phyloP scores from a whole-genome alignment of 139 green algal genomes.

The Volvox africanus region DNA sequence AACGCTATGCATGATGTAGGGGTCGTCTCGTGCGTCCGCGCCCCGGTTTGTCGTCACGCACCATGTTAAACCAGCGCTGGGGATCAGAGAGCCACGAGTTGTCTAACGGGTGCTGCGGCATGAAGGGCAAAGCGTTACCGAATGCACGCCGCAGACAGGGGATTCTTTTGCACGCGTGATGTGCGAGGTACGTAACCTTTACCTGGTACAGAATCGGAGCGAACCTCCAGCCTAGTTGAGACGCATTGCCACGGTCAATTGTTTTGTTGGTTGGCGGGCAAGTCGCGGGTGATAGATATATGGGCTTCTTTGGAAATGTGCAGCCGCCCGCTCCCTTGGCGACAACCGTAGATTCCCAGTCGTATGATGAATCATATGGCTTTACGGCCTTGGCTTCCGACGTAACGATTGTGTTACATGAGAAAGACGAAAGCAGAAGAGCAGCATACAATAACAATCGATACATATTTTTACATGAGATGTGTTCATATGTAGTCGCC shows the following conservation, averaged over 20 bases:
- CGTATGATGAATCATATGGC: background rate
- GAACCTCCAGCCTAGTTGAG: background rate
- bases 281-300: background rate
- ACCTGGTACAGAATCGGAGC: conserved; percentile 33
- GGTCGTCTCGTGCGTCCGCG: background rate
- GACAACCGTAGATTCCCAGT: conserved; percentile 4
- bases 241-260: background rate
- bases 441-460: too few species aligned
- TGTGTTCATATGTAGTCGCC: too few species aligned
- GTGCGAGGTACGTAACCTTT: background rate
- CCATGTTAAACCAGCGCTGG: background rate
- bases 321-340: background rate
- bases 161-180: background rate
- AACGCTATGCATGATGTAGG: background rate
- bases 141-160: background rate
- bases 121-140: background rate
- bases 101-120: conserved; percentile 22
- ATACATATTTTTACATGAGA: too few species aligned
- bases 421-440: too few species aligned
- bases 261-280: background rate
- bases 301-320: background rate
- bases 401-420: too few species aligned
- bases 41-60: background rate
- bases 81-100: conserved; percentile 17
- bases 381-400: background rate